Evolutionary conservation across 1,284 basidiomycete species (phyloP).

Genomic region (Cystobasidium sp.): DNA sequence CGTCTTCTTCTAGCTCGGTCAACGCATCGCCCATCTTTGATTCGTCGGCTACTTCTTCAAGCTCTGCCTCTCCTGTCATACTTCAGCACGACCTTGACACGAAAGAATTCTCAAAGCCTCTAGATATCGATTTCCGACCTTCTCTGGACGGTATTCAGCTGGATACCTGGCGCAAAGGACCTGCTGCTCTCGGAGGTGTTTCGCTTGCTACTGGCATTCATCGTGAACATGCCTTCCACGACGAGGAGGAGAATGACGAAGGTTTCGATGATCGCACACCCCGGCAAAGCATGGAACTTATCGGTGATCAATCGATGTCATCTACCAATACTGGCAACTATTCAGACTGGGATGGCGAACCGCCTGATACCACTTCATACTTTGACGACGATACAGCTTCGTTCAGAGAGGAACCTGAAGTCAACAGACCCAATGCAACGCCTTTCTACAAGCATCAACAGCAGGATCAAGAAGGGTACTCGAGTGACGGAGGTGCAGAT

Average conservation of each 20-base stretch:
- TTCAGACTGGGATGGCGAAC: conserved; percentile 60
- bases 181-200: not conserved
- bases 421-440: not conserved
- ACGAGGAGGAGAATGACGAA: conserved; percentile 25
- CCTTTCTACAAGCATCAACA: conserved; percentile 42
- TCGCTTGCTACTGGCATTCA: not conserved
- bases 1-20: conserved; percentile 26
- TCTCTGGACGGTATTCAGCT: conserved; percentile 37
- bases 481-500: conserved; percentile 60
- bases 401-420: conserved; percentile 25
- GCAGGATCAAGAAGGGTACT: conserved; percentile 60
- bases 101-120: conserved; percentile 11
- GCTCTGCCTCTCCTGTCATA: conserved; percentile 28
- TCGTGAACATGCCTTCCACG: conserved; percentile 13
- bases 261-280: conserved; percentile 43
- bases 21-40: conserved; percentile 38
- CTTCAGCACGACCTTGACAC: conserved; percentile 14
- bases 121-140: conserved; percentile 30
- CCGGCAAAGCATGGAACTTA: conserved; percentile 31
- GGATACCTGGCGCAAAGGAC: conserved; percentile 45
- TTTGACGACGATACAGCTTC: conserved; percentile 64
- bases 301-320: conserved; percentile 19
- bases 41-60: conserved; percentile 25
- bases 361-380: conserved; percentile 65
- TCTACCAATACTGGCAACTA: conserved; percentile 16